Percentiles rank a stretch among this genome's conserved stretches.
Conservation (phyloP, 192 early-diverging fungal species). For the Umbelopsis sp. region DNA sequence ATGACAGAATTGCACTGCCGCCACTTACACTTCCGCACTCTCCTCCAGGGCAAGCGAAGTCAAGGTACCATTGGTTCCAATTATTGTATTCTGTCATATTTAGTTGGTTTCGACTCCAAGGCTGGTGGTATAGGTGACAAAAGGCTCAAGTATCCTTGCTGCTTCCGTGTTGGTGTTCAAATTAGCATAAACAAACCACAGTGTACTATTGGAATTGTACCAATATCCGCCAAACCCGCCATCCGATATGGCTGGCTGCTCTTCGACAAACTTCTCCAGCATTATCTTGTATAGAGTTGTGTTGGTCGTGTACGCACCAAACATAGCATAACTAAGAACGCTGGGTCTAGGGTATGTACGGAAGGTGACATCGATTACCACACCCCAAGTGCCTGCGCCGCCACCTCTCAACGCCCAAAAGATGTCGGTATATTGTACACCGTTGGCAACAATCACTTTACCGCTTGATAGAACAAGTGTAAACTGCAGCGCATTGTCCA, state of each 20-base stretch:
- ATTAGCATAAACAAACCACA: too few relatives aligned
- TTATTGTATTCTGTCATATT: neutral
- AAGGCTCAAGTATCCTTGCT: neutral
- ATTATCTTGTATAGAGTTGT: too few relatives aligned
- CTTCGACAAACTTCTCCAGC: too few relatives aligned
- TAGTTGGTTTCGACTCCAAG: neutral
- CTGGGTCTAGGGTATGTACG: neutral
- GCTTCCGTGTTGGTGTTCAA: too few relatives aligned
- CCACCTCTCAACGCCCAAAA: conserved; percentile 64
- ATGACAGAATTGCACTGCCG: conserved; percentile 24
- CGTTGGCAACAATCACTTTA: conserved; percentile 36
- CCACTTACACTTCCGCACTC: too few relatives aligned
- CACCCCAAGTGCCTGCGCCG: conserved; percentile 30
- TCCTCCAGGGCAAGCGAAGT: too few relatives aligned
- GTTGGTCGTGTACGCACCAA: too few relatives aligned
- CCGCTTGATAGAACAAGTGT: conserved; percentile 50
- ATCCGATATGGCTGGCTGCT: too few relatives aligned
- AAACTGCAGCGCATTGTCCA: conserved; percentile 52
- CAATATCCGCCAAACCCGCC: too few relatives aligned
- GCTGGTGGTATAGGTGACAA: neutral
- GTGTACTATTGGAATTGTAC: too few relatives aligned
- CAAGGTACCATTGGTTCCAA: neutral
- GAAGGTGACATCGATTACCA: conserved; percentile 46
- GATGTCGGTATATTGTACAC: conserved; percentile 44
- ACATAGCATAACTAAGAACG: too few relatives aligned